Conservation (phyloP, 345 rosid genomes). For the Moricandia arvensis region DNA sequence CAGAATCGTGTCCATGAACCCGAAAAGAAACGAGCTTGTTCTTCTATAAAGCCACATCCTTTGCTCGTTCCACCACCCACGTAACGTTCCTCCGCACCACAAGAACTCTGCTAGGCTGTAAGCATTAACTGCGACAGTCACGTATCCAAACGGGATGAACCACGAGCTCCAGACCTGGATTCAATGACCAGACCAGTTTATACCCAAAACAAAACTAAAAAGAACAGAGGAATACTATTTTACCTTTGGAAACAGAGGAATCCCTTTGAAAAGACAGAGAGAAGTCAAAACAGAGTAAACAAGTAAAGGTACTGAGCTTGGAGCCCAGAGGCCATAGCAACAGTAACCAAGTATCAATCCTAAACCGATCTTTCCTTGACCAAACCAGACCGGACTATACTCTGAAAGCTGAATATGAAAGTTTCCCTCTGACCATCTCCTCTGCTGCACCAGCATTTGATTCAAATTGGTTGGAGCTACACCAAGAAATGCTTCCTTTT, state of each 20-base stretch:
- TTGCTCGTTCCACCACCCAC: slow-evolving; percentile 78
- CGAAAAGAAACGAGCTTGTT: slow-evolving; percentile 66
- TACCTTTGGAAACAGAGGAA: slow-evolving; percentile 73
- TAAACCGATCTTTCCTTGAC: slow-evolving; percentile 49
- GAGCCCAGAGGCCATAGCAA: slow-evolving; percentile 55
- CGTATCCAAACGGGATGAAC: slow-evolving; percentile 60
- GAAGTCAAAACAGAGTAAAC: slow-evolving; percentile 57
- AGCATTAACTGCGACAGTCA: slow-evolving; percentile 30
- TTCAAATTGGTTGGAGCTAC: slow-evolving; percentile 51
- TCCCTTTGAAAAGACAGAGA: slow-evolving; percentile 57
- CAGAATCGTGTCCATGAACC: slow-evolving; percentile 46
- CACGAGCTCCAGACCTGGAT: slow-evolving; percentile 58
- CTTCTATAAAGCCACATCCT: slow-evolving; percentile 74
- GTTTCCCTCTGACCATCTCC: slow-evolving; percentile 80
- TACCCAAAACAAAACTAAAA: background rate
- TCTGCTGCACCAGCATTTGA: slow-evolving; percentile 63
- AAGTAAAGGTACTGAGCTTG: slow-evolving; percentile 48
- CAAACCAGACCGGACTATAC: slow-evolving; percentile 60
- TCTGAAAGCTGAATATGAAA: slow-evolving; percentile 60
- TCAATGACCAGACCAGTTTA: background rate
- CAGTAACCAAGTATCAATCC: slow-evolving; percentile 53
- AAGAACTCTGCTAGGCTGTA: slow-evolving; percentile 56
- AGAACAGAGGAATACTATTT: background rate
- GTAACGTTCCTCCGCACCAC: slow-evolving; percentile 55
- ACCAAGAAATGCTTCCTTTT: slow-evolving; percentile 62